Conservation (phyloP, 768 basidiomycete genomes). For the Cyclocybe cylindracea region DNA sequence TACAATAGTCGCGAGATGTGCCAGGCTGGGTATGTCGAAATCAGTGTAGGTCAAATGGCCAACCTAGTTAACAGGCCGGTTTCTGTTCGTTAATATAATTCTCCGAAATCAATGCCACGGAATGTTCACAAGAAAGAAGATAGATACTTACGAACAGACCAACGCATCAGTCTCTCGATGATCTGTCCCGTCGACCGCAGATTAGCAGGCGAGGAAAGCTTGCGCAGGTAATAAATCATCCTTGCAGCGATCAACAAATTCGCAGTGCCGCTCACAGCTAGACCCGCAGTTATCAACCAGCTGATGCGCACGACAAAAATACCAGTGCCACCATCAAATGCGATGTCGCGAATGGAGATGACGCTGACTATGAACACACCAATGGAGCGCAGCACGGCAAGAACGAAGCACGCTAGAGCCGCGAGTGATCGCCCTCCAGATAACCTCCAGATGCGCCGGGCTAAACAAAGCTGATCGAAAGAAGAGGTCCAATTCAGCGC, state of each 20-base stretch:
- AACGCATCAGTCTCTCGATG: constrained; percentile 14
- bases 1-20: constrained; percentile 14
- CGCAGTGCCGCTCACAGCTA: constrained; percentile 8
- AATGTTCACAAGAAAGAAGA: not conserved
- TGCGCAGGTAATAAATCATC: constrained; percentile 13
- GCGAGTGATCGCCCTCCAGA: no score
- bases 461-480: no score
- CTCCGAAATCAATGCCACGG: not conserved
- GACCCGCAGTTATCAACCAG: constrained; percentile 12
- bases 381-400: constrained; percentile 11
- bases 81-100: constrained; percentile 1
- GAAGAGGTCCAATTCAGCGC: no score
- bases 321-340: constrained; percentile 8
- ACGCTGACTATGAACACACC: constrained; percentile 7
- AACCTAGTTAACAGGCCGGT: constrained; percentile 18
- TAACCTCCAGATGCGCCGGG: no score
- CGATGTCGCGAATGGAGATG: constrained; percentile 12
- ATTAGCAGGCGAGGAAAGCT: constrained; percentile 9
- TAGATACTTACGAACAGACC: constrained; percentile 12
- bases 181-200: constrained; percentile 9
- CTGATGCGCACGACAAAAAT: constrained; percentile 4
- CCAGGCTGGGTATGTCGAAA: not conserved
- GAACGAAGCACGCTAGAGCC: constrained; percentile 1
- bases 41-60: not conserved
- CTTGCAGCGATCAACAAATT: constrained; percentile 13